phyloP scores from a whole-genome alignment of 768 basidiomycete species.

The Astraeus odoratus region DNA sequence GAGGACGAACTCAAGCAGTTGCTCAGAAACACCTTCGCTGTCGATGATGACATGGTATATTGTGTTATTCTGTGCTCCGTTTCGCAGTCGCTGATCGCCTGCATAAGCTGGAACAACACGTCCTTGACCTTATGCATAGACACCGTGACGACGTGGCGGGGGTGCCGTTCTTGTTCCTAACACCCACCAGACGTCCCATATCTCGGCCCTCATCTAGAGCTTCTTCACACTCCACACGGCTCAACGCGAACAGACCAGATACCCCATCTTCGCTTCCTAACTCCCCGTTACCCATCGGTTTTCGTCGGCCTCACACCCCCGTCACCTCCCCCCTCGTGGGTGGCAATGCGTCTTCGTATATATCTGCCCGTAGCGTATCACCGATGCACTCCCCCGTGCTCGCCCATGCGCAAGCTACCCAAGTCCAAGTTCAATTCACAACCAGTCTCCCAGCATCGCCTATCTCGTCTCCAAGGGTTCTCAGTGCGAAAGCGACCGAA shows the following conservation, averaged over 20 bases:
- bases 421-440: conserved; percentile 57
- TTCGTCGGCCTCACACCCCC: conserved; percentile 76
- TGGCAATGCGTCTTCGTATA: conserved; percentile 49
- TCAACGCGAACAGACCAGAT: conserved; percentile 60
- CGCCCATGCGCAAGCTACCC: conserved; percentile 47
- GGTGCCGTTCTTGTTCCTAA: conserved; percentile 77
- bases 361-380: conserved; percentile 43
- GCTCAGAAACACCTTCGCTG: conserved; percentile 62
- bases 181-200: conserved; percentile 63
- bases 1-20: conserved; percentile 80
- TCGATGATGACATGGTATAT: conserved; percentile 64
- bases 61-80: conserved; percentile 5
- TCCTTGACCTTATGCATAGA: conserved; percentile 94
- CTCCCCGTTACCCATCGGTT: conserved; percentile 69
- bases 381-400: conserved; percentile 67
- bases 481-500: conserved; percentile 86
- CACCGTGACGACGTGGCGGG: conserved; percentile 81
- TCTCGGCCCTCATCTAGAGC: conserved; percentile 79
- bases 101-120: conserved; percentile 73
- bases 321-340: conserved; percentile 67
- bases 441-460: conserved; percentile 81
- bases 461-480: conserved; percentile 72
- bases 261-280: conserved; percentile 70
- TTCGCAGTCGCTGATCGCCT: conserved; percentile 14
- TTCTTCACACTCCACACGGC: conserved; percentile 59